Evolutionary conservation across 2,329 filamentous ascomycete species (phyloP), one percentile per base, ranked within the genome.

Genomic region (Rhytidhysteron rufulum): DNA sequence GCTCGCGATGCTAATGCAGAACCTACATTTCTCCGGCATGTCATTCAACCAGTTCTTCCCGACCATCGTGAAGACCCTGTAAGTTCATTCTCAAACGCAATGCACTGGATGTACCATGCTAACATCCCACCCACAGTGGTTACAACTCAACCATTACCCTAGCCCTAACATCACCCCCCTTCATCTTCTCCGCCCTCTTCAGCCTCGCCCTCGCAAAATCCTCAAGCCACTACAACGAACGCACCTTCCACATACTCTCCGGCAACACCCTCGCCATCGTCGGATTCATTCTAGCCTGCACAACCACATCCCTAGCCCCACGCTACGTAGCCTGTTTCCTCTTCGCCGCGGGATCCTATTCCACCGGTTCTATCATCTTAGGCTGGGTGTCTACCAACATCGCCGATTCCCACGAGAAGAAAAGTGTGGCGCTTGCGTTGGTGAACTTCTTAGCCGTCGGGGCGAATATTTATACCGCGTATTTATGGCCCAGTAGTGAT

Each of bases 21-120:
- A 71, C 58, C 57, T 61, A 44, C 69, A 71, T 39, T 70, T 66
- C 3, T n/a, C n/a, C n/a, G 67, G 70, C 13, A 63, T 64, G 5
- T 71, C 70, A 4, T 73, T 76, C 52, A 72, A 76, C 41, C 74
- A 75, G 19, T 80, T 77, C 56, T 75, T 75, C 56, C 73, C 74
- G 0, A 70, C 73, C 1, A 63, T 78, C 29, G 77, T 74, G 1
- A 58, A 59, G 18, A 77, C 75, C 0, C 68, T 78, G 10, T n/a
- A n/a, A n/a, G n/a, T n/a, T n/a, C n/a, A n/a, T n/a, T n/a, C n/a
- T n/a, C n/a, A n/a, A n/a, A n/a, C n/a, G n/a, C n/a, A n/a, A n/a
- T n/a, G n/a, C n/a, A n/a, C n/a, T n/a, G n/a, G n/a, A n/a, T n/a
- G n/a, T n/a, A n/a, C n/a, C n/a, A n/a, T n/a, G n/a, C n/a, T n/a